phyloP scores from a whole-genome alignment of 1,139 yeast species.

The Hansenula anomala region DNA sequence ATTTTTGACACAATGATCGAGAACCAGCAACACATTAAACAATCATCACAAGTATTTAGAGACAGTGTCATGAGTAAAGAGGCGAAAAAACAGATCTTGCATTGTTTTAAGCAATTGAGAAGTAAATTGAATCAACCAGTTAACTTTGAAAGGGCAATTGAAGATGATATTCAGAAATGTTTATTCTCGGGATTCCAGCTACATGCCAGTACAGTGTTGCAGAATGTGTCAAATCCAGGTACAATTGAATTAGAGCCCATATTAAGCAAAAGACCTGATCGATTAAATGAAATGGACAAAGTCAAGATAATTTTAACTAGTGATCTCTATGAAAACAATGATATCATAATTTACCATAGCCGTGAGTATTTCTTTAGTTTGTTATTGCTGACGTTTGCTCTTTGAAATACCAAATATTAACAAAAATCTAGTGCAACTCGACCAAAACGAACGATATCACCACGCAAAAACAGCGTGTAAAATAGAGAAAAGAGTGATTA shows the following conservation, averaged over 20 bases:
- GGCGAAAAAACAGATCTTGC: not conserved
- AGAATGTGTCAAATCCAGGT: not conserved
- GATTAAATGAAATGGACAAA: not conserved
- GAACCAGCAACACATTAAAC: not conserved
- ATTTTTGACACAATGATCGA: conserved; percentile 1
- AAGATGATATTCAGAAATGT: not conserved
- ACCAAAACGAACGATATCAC: not conserved
- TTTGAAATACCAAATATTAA: too few relatives aligned
- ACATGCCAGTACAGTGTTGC: not conserved
- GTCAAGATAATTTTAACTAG: not conserved
- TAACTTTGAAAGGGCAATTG: not conserved
- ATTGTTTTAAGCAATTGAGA: not conserved
- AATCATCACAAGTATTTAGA: too few relatives aligned
- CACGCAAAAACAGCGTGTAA: not conserved
- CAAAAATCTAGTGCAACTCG: too few relatives aligned
- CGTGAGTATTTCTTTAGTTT: not conserved
- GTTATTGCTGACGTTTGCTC: not conserved
- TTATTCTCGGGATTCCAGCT: not conserved
- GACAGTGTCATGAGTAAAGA: not conserved
- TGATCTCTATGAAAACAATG: not conserved
- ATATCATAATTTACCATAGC: not conserved
- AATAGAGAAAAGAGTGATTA: not conserved
- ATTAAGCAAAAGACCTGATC: not conserved
- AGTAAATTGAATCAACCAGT: not conserved
- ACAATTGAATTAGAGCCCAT: too few relatives aligned